These are phyloP conservation scores for Trichoderma lentiforme DNA, from an alignment of 2,329 filamentous ascomycete species.

Conservation along the genomic window DNA sequence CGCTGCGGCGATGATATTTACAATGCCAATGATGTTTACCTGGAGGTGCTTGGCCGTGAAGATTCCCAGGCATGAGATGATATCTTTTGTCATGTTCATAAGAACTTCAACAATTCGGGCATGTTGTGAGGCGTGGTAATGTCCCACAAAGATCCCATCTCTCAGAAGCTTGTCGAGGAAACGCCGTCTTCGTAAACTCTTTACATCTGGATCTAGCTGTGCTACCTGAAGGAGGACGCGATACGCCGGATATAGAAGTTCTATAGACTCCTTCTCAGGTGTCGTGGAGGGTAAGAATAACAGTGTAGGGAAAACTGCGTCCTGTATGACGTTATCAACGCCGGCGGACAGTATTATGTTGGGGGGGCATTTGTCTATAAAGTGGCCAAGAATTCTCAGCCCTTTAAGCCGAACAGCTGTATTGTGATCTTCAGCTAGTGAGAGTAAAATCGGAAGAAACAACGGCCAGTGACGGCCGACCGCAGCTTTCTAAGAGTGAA, in stretches of 20 bases:
- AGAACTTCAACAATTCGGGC: constrained; percentile 55
- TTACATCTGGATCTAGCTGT: constrained; percentile 25
- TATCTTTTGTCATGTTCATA: constrained; percentile 44
- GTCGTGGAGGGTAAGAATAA: constrained; percentile 74
- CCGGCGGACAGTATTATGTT: constrained; percentile 59
- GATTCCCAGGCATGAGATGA: constrained; percentile 59
- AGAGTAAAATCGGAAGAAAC: constrained; percentile 66
- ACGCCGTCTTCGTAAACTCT: constrained; percentile 28
- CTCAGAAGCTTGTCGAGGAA: constrained; percentile 55
- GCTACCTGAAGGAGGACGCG: constrained; percentile 61
- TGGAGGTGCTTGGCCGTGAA: constrained; percentile 65
- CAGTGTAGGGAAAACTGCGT: constrained; percentile 69
- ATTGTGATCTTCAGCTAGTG: constrained; percentile 63
- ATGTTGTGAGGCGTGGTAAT: constrained; percentile 58
- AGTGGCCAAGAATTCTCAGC: constrained; percentile 49
- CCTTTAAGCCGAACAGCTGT: constrained; percentile 52
- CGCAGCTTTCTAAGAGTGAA: constrained; percentile 8
- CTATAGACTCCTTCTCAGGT: constrained; percentile 65
- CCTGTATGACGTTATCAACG: constrained; percentile 64
- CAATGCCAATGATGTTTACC: constrained; percentile 35
- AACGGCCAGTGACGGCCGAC: constrained; percentile 57
- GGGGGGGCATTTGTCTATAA: constrained; percentile 54
- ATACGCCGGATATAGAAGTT: constrained; percentile 64
- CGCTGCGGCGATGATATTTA: constrained; percentile 11
- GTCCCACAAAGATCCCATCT: constrained; percentile 53